Percentiles rank a stretch among this genome's conserved stretches.
These are phyloP conservation scores for Phylloporus scabripes DNA, from an alignment of 768 basidiomycete genomes.

Conservation along the genomic window DNA sequence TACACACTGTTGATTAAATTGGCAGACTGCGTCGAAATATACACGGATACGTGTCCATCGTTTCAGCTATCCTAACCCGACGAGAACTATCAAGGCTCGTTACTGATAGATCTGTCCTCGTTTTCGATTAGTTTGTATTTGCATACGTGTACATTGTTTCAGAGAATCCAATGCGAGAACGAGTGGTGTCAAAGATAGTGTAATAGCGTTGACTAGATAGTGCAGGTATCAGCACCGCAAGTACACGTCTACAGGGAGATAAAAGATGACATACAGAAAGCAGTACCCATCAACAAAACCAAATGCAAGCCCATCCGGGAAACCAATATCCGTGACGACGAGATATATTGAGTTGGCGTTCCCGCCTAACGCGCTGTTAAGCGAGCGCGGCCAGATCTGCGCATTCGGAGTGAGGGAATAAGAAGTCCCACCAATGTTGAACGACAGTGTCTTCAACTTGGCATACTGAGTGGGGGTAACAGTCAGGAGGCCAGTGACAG, in stretches of 20 bases:
- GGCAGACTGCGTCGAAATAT: too few species aligned
- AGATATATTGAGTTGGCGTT: constrained; percentile 24
- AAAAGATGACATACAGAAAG: constrained; percentile 5
- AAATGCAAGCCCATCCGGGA: constrained; percentile 10
- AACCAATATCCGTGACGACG: constrained; percentile 22
- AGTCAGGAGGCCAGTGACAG: constrained; percentile 26
- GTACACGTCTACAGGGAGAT: not conserved
- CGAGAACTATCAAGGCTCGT: not conserved
- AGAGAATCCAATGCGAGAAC: constrained; percentile 37
- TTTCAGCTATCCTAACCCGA: not conserved
- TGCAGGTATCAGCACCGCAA: not conserved
- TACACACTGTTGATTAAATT: too few species aligned
- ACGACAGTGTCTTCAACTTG: constrained; percentile 22
- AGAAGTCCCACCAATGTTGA: constrained; percentile 19
- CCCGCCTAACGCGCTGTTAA: constrained; percentile 29
- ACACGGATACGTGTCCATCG: too few species aligned
- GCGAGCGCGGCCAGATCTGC: constrained; percentile 33
- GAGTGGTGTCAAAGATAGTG: constrained; percentile 37
- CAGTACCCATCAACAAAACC: constrained; percentile 24
- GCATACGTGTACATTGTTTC: constrained; percentile 31
- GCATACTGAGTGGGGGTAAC: constrained; percentile 24
- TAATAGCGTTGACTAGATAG: constrained; percentile 37
- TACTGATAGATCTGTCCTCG: not conserved
- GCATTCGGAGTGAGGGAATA: constrained; percentile 24
- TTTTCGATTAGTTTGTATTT: not conserved